Evolutionary conservation across 129 eudicot species (phyloP).

Genomic region (Centrapalus pauciflorus): DNA sequence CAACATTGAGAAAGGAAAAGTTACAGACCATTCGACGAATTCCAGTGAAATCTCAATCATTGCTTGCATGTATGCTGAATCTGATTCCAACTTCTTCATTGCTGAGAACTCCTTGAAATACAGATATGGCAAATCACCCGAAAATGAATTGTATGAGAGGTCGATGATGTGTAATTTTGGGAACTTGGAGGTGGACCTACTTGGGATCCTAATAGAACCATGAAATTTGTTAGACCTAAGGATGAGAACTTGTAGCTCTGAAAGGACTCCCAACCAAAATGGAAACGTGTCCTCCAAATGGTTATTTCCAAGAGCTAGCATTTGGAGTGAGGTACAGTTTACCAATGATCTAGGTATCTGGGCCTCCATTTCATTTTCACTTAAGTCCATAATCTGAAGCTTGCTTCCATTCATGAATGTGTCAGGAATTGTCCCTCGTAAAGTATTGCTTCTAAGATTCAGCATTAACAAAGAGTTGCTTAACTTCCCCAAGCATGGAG

Average conservation of each 20-base stretch:
- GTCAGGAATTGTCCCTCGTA: constrained; percentile 24
- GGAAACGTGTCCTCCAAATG: constrained; percentile 20
- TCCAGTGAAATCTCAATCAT: too few species aligned
- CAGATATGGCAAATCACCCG: constrained; percentile 3
- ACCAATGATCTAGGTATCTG: constrained; percentile 19
- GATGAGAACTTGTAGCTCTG: constrained; percentile 20
- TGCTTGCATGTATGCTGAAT: too few species aligned
- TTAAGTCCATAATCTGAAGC: constrained; percentile 12
- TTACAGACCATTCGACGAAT: too few species aligned
- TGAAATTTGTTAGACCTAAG: constrained; percentile 21
- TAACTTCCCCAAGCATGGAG: constrained; percentile 22
- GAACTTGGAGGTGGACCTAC: background rate
- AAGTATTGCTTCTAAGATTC: constrained; percentile 15
- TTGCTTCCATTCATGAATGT: background rate
- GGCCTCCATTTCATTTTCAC: constrained; percentile 15
- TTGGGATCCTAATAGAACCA: background rate
- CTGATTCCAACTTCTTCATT: too few species aligned
- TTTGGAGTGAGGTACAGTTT: constrained; percentile 12
- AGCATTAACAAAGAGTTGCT: constrained; percentile 4
- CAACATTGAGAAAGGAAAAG: background rate
- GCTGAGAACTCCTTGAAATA: constrained; percentile 2
- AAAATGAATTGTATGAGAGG: constrained; percentile 23
- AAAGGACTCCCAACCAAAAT: constrained; percentile 15
- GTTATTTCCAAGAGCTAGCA: constrained; percentile 25
- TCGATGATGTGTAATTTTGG: constrained; percentile 20